Base-by-base conservation (phyloP, 352 stramenopile species). In the Halophytophthora batemanensis region DNA sequence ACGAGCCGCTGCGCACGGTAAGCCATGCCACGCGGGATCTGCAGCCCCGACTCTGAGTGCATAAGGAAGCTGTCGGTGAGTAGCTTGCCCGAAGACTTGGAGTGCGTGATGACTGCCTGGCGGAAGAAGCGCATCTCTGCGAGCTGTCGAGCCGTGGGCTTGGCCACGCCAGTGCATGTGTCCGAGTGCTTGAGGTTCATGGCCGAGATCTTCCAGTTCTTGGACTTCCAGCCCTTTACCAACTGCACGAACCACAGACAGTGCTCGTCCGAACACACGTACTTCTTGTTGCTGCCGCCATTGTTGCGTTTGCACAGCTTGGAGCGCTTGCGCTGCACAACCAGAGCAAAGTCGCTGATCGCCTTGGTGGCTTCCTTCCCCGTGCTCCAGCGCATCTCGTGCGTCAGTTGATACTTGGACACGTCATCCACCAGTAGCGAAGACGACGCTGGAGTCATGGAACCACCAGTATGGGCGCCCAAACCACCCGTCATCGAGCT, bases 161-260 rank as follows among this genome's bases (percentile, higher is more conserved):
- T 86, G 2, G 77, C 59, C 19, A 69, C 60, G 13, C 82, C 82
- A 0, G 62, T 75, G 65, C 82, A 93, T n/a, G 63, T 60, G 0
- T 77, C 66, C 37, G 79, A 86, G 50, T 93, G 82, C 46, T 80
- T 82, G 21, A 93, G 53, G 39, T 90, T 89, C 82, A 93, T 93
- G n/a, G 79, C 77, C 29, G 82, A 93, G 61, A 93, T 93, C 52
- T 93, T 93, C 82, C 82, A 93, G 62, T 83, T 93, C 63, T 90
- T 87, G n/a, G 77, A 86, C 56, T 93, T 93, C 66, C 75, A 82
- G 1, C 77, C 79, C 55, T 90, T 90, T 23, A 89, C 74, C 14
- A 90, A 65, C 42, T 84, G 79, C 21, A 90, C 79, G 45, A 90
- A 93, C 82, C 82, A 93, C 6, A 84, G 39, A 18, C 82, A 93